Evolutionary conservation across 1,139 yeast species (phyloP).

Genomic region (Pichia inconspicua): DNA sequence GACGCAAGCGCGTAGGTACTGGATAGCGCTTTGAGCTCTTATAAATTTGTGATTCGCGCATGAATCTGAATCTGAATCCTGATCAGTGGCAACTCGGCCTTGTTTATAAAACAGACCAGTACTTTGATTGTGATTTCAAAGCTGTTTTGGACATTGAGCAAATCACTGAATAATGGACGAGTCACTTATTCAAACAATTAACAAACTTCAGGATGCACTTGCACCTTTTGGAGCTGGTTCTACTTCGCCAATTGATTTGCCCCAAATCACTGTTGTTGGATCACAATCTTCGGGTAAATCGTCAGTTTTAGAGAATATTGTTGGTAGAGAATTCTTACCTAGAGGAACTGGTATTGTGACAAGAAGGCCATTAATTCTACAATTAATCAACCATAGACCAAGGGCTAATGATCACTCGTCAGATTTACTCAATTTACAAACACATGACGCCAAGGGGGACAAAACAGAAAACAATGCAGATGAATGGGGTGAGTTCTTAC

Average conservation of each 20-base stretch:
- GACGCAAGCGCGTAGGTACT: too few species aligned
- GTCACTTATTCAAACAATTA: slow-evolving; percentile 80
- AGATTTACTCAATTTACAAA: slow-evolving; percentile 33
- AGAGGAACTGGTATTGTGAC: slow-evolving; percentile 94
- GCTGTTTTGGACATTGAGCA: not conserved
- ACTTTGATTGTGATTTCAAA: too few species aligned
- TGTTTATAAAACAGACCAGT: not conserved
- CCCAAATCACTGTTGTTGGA: slow-evolving; percentile 95
- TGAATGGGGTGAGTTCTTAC: slow-evolving; percentile 98
- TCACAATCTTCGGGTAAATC: slow-evolving; percentile 93
- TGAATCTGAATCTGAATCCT: too few species aligned
- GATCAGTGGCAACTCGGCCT: not conserved
- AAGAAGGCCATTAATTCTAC: slow-evolving; percentile 81
- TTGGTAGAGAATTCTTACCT: slow-evolving; percentile 88
- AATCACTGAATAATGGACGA: slow-evolving; percentile 59
- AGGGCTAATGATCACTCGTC: slow-evolving; percentile 19
- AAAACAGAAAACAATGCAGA: slow-evolving; percentile 70
- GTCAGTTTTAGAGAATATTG: slow-evolving; percentile 85
- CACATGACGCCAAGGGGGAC: slow-evolving; percentile 36
- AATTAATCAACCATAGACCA: slow-evolving; percentile 52
- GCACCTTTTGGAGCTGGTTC: slow-evolving; percentile 91
- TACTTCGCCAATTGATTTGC: slow-evolving; percentile 79
- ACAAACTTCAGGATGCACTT: slow-evolving; percentile 86
- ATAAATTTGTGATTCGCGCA: too few species aligned
- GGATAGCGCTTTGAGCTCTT: too few species aligned